Evolutionary conservation across 176 grass and related monocot species (phyloP).

Genomic region (Paspalum notatum): DNA sequence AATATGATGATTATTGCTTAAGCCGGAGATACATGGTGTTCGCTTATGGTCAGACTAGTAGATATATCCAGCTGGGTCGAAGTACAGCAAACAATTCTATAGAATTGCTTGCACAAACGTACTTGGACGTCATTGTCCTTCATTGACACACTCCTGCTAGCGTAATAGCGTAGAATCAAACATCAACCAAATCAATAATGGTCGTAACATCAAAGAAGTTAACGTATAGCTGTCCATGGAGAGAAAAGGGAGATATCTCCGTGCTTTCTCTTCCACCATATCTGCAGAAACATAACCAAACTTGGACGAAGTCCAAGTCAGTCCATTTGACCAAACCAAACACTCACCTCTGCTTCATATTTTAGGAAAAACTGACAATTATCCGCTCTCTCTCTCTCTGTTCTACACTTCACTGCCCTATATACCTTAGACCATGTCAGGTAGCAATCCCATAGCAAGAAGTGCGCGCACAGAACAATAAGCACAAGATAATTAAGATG

Average conservation of each 20-base stretch:
- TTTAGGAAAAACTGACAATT: not conserved
- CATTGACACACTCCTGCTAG: not conserved
- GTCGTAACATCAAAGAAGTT: not conserved
- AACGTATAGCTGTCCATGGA: not conserved
- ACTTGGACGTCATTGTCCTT: not conserved
- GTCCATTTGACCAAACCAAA: not conserved
- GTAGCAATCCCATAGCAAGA: not conserved
- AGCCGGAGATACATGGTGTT: not conserved
- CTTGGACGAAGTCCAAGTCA: slow-evolving; percentile 22
- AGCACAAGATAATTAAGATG: not conserved
- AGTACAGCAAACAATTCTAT: too few relatives aligned
- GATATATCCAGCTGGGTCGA: not conserved
- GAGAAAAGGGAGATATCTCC: not conserved
- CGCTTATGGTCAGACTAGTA: not conserved
- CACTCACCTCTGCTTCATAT: not conserved
- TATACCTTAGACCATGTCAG: too few relatives aligned
- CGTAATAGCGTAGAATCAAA: not conserved
- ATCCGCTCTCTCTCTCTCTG: not conserved
- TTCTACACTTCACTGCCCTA: not conserved
- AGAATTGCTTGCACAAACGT: not conserved
- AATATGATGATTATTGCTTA: not conserved
- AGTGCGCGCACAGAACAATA: not conserved
- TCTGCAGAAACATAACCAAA: not conserved
- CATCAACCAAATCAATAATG: too few relatives aligned
- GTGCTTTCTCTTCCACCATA: not conserved